Percentiles rank a stretch among this genome's conserved stretches.
phyloP scores from a whole-genome alignment of 2,329 filamentous ascomycete genomes.

The Alternaria burnsii region DNA sequence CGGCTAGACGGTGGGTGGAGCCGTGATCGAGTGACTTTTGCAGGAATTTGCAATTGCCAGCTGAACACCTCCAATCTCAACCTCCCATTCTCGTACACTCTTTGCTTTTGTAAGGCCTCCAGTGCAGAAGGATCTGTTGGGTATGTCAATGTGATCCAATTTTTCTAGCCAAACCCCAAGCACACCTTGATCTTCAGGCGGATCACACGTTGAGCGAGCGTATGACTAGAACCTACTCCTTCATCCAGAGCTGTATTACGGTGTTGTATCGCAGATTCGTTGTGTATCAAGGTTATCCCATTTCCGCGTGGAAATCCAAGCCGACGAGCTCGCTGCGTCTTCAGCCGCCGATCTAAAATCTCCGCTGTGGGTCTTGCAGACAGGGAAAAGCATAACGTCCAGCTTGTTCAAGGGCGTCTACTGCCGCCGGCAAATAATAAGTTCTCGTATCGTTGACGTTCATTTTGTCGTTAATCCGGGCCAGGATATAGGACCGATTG shows the following conservation, averaged over 20 bases:
- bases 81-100: not conserved
- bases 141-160: not conserved
- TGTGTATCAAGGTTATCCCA: too few relatives aligned
- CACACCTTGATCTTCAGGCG: not conserved
- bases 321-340: not conserved
- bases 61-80: not conserved
- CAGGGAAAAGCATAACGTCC: not conserved
- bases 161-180: not conserved
- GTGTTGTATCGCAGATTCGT: too few relatives aligned
- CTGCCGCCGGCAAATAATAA: not conserved
- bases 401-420: not conserved
- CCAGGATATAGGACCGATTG: constrained; percentile 4
- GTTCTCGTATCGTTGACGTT: not conserved
- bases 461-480: not conserved
- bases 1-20: not conserved
- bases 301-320: too few relatives aligned
- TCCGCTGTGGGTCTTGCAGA: not conserved
- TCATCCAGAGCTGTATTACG: not conserved
- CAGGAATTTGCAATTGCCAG: not conserved
- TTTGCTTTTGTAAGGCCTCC: not conserved
- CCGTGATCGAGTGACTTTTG: not conserved
- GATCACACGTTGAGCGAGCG: not conserved
- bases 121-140: not conserved
- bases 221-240: not conserved
- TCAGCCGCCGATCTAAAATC: not conserved